Percentiles rank a stretch among this genome's conserved stretches.
phyloP scores from a whole-genome alignment of 1,139 yeast genomes.

The Casaregolazyma lundiana region DNA sequence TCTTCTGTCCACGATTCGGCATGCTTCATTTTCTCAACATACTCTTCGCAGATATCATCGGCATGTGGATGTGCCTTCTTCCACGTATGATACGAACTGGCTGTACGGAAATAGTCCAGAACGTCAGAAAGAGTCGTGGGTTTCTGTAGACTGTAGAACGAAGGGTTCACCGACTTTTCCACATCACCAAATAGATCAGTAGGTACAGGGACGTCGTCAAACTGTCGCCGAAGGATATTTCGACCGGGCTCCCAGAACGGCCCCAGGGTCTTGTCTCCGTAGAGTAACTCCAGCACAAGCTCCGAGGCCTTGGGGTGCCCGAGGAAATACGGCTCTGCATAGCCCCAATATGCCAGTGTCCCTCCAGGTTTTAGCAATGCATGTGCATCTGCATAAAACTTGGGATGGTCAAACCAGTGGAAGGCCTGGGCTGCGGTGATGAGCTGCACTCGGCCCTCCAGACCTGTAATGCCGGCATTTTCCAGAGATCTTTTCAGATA shows the following conservation, averaged over 20 bases:
- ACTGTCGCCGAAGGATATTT: conserved; percentile 43
- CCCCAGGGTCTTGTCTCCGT: conserved; percentile 52
- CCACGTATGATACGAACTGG: conserved; percentile 74
- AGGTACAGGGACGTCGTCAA: conserved; percentile 42
- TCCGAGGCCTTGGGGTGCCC: conserved; percentile 42
- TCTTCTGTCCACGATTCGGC: conserved; percentile 44
- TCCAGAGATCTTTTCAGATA: conserved; percentile 22
- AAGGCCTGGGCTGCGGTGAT: conserved; percentile 73
- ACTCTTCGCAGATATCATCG: conserved; percentile 33
- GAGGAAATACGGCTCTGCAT: conserved; percentile 56
- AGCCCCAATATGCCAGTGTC: conserved; percentile 74
- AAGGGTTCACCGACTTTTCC: conserved; percentile 25
- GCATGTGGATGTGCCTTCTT: conserved; percentile 36
- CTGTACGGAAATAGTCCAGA: conserved; percentile 51
- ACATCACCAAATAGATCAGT: conserved; percentile 42
- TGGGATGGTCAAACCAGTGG: conserved; percentile 67
- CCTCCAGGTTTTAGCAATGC: conserved; percentile 55
- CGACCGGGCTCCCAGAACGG: conserved; percentile 78
- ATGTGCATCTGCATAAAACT: conserved; percentile 48
- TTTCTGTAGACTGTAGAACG: conserved; percentile 38
- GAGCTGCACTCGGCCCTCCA: conserved; percentile 41
- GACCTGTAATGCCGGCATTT: conserved; percentile 22
- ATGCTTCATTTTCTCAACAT: conserved; percentile 42
- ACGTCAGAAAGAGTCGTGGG: conserved; percentile 43
- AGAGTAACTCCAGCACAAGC: conserved; percentile 38